Evolutionary conservation across 192 early-diverging fungal species (phyloP).

Genomic region (Jimgerdemannia flammicorona): DNA sequence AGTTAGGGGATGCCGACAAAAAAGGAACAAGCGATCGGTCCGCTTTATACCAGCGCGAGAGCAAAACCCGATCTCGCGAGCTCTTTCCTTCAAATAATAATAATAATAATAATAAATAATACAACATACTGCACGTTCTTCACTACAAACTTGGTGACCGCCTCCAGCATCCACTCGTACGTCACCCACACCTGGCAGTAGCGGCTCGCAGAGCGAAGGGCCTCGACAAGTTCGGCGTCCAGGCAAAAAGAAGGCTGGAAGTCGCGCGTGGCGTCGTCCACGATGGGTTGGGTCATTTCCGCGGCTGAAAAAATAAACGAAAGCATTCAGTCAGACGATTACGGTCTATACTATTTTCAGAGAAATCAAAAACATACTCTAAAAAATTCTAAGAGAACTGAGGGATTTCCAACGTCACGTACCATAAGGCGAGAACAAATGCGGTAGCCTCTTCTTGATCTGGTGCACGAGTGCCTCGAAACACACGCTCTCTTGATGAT

Average conservation of each 20-base stretch:
- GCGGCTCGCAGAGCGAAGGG: constrained; percentile 39
- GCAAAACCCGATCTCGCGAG: too few relatives aligned
- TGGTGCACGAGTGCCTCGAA: constrained; percentile 29
- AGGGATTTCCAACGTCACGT: neutral
- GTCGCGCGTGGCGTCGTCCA: constrained; percentile 26
- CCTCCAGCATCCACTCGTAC: constrained; percentile 39
- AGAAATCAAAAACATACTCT: neutral
- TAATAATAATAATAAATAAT: neutral
- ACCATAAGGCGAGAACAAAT: constrained; percentile 34
- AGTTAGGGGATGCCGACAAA: neutral
- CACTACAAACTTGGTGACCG: constrained; percentile 45
- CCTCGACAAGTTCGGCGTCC: constrained; percentile 25
- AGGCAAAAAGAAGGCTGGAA: constrained; percentile 28
- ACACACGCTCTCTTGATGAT: constrained; percentile 10
- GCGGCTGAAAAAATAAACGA: neutral
- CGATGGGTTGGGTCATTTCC: constrained; percentile 35
- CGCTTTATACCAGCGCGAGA: too few relatives aligned
- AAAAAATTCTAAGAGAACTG: neutral
- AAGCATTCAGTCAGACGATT: too few relatives aligned
- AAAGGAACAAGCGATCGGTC: neutral
- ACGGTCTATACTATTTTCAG: too few relatives aligned
- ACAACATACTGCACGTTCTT: constrained; percentile 34
- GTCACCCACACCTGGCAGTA: constrained; percentile 42
- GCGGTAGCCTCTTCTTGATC: constrained; percentile 29
- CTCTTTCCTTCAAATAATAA: neutral